phyloP scores from a whole-genome alignment of 345 rosid genomes.

The Populus davidiana region DNA sequence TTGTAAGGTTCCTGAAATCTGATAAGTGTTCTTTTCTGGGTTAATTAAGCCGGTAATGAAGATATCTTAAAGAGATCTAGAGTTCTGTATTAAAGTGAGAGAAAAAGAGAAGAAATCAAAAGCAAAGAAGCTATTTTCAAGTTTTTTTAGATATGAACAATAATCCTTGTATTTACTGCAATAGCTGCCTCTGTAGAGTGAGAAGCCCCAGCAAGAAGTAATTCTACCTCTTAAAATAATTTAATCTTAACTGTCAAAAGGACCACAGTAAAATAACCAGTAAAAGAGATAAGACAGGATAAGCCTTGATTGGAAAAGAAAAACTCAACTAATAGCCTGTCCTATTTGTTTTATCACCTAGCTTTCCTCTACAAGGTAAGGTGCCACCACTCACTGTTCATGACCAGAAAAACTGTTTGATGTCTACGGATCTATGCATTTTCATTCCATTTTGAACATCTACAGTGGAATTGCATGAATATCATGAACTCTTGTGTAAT shows the following conservation, averaged over 20 bases:
- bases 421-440: neutral
- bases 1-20: neutral
- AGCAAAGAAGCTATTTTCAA: neutral
- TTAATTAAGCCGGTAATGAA: neutral
- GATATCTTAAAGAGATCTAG: neutral
- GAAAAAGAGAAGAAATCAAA: neutral
- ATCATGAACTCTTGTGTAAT: neutral
- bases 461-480: neutral
- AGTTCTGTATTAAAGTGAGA: no score
- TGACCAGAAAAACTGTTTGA: neutral
- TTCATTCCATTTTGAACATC: neutral
- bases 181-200: neutral
- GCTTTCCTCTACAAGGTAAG: neutral
- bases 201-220: neutral
- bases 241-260: no score
- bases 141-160: neutral
- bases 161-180: neutral
- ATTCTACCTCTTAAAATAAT: neutral
- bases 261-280: neutral
- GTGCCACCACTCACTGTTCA: neutral
- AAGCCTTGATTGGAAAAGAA: neutral
- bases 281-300: neutral
- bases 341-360: neutral
- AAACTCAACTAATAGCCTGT: neutral
- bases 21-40: neutral